Base-by-base conservation (phyloP, 1,284 basidiomycete species). In the Naganishia sp. region DNA sequence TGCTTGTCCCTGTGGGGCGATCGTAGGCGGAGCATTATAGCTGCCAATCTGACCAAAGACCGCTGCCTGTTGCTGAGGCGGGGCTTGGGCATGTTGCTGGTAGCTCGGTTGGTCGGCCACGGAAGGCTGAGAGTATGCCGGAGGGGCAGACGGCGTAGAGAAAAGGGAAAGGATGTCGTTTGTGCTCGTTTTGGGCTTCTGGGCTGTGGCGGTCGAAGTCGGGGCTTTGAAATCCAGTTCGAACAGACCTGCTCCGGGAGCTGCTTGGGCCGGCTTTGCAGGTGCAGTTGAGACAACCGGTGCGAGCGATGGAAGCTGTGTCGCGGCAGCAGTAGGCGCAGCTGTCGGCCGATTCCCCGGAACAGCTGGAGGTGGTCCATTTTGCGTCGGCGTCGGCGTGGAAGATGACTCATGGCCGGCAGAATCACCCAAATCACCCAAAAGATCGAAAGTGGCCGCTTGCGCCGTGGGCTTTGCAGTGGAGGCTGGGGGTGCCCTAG, bases 101-200 rank as follows among this genome's bases (percentile, higher is more conserved):
- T 60, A 51, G 11, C 39, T 28, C 13, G 53, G 13, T n/a, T 41
- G 56, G 11, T 54, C 43, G 15, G 50, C 5, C 11, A 47, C 23
- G 3, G 41, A 17, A 5, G 45, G 6, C 43, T 70, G 56, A 2
- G 69, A 28, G 6, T 71, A 54, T 9, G 76, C 51, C 5, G 71
- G 46, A 6, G 71, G 21, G 21, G 73, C 60, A 1, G 75, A 68
- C 18, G 76, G 60, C 21, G 74, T 63, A 7, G 76, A 72, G 71
- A 80, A 81, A 25, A 81, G 72, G 11, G 76, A 77, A 76, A 81
- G 77, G 71, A 81, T 81, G 69, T 80, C 79, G n/a, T 74, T 68
- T 53, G 65, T 69, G 39, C 62, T 68, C 15, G 56, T 71, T 71
- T 77, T 78, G 53, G 71, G 68, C 10, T 69, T 72, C 41, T 66